Evolutionary conservation across 2,329 filamentous ascomycete species (phyloP).

Genomic region (Zelopaecilomyces penicillatus): DNA sequence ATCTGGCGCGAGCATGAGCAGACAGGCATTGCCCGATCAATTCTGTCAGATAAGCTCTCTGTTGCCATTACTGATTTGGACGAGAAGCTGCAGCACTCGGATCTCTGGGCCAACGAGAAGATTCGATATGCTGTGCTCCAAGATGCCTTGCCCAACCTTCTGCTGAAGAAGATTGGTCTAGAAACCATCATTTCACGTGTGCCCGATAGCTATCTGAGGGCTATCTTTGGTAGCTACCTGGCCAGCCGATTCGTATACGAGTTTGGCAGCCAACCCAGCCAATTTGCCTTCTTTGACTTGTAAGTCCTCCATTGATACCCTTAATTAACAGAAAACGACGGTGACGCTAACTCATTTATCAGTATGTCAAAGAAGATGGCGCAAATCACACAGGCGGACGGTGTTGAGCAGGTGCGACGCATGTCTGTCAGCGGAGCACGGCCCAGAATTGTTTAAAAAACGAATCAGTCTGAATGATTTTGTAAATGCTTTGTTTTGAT

Average conservation of each 20-base stretch:
- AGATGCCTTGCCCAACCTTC: conserved; percentile 76
- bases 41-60: conserved; percentile 86
- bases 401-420: conserved; percentile 20
- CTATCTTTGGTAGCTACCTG: conserved; percentile 93
- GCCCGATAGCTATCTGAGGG: conserved; percentile 82
- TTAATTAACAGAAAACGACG: conserved; percentile 1
- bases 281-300: conserved; percentile 99
- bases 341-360: conserved; percentile 6
- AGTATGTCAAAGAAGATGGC: conserved; percentile 60
- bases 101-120: conserved; percentile 77
- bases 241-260: conserved; percentile 95
- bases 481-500: background rate
- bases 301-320: conserved; percentile 41
- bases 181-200: conserved; percentile 81
- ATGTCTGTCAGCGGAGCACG: conserved; percentile 14
- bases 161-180: conserved; percentile 84
- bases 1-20: conserved; percentile 92
- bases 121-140: conserved; percentile 70
- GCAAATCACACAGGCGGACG: conserved; percentile 26
- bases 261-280: conserved; percentile 83
- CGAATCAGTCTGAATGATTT: too few species aligned
- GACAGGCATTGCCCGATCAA: conserved; percentile 69
- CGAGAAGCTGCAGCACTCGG: conserved; percentile 88
- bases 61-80: conserved; percentile 92
- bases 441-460: too few species aligned